These are phyloP conservation scores for Aspergillus baeticus DNA, from an alignment of 495 filamentous ascomycete species.

Conservation along the genomic window DNA sequence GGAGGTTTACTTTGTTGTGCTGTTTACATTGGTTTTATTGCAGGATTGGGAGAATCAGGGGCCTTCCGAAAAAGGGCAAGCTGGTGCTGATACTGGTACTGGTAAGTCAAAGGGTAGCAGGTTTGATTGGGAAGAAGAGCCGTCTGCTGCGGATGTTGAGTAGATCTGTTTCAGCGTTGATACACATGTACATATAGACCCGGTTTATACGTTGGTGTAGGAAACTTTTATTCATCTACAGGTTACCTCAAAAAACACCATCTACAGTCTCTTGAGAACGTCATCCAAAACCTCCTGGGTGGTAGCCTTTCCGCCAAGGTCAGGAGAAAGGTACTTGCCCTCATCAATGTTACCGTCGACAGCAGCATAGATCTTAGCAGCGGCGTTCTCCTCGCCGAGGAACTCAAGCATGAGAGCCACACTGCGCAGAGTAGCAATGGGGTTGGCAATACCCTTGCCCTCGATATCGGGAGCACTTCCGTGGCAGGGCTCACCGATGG, in stretches of 20 bases:
- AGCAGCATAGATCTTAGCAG: constrained; percentile 83
- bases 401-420: constrained; percentile 97
- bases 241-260: background rate
- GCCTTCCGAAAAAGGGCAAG: background rate
- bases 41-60: constrained; percentile 11
- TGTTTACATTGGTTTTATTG: constrained; percentile 64
- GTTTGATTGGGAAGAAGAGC: constrained; percentile 28
- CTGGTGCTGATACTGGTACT: constrained; percentile 7
- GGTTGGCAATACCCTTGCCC: constrained; percentile 90
- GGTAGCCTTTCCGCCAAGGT: constrained; percentile 84
- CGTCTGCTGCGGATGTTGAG: constrained; percentile 25
- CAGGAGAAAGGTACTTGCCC: constrained; percentile 77
- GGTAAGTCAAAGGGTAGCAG: constrained; percentile 16
- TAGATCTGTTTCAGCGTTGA: background rate
- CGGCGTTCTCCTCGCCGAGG: constrained; percentile 78
- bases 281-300: constrained; percentile 90
- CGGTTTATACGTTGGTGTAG: background rate
- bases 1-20: constrained; percentile 72
- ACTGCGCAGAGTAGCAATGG: constrained; percentile 90
- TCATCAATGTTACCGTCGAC: constrained; percentile 91
- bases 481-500: constrained; percentile 98
- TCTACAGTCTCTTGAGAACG: constrained; percentile 80
- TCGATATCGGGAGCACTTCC: constrained; percentile 94
- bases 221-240: constrained; percentile 10
- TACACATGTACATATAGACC: background rate